phyloP scores from a whole-genome alignment of 2,329 filamentous ascomycete species.

The Cryphonectria japonica region DNA sequence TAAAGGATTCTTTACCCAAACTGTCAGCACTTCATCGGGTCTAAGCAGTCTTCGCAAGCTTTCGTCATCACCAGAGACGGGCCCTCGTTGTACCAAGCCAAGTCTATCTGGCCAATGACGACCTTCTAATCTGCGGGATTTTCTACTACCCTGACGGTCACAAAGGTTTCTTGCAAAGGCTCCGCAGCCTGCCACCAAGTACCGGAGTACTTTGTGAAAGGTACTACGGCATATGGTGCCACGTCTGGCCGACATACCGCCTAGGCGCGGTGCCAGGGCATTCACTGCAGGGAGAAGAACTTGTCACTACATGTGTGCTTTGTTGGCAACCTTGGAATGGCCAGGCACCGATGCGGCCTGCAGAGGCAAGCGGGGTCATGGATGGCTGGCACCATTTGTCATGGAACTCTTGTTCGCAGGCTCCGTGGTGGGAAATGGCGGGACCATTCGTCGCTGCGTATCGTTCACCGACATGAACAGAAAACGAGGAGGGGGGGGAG shows the following conservation, averaged over 20 bases:
- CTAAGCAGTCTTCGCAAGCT: constrained; percentile 1
- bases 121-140: constrained; percentile 22
- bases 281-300: neutral
- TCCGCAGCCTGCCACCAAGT: neutral
- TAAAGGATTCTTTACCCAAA: neutral
- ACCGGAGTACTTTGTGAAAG: neutral
- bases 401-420: neutral
- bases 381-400: neutral
- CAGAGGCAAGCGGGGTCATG: neutral
- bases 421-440: neutral
- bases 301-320: neutral
- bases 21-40: neutral
- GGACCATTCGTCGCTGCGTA: neutral
- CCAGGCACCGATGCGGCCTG: neutral
- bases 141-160: neutral
- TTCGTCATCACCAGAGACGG: constrained; percentile 1
- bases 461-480: neutral
- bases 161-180: neutral
- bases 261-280: neutral
- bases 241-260: neutral
- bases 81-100: neutral
- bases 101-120: constrained; percentile 22
- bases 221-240: neutral
- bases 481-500: neutral
- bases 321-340: constrained; percentile 7